These are phyloP conservation scores for Hymenoscyphus fraxineus DNA, from an alignment of 2,329 filamentous ascomycete species.

Conservation along the genomic window DNA sequence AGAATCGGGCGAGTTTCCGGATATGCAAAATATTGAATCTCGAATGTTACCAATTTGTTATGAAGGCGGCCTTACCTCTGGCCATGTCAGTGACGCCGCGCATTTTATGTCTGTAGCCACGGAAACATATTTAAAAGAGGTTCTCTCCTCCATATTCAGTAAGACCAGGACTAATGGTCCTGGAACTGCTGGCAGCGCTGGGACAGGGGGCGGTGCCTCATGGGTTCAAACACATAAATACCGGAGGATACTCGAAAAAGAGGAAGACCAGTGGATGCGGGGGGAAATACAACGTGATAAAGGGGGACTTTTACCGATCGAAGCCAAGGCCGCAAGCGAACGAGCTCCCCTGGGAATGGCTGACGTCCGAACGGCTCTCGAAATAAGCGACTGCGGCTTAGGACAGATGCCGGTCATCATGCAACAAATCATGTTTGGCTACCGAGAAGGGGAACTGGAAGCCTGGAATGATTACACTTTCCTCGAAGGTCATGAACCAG, in stretches of 20 bases:
- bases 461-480: conserved; percentile 56
- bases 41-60: conserved; percentile 68
- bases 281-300: conserved; percentile 73
- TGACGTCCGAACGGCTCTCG: conserved; percentile 72
- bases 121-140: conserved; percentile 65
- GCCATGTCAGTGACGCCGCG: conserved; percentile 57
- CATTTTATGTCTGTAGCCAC: conserved; percentile 63
- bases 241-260: conserved; percentile 66
- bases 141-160: conserved; percentile 59
- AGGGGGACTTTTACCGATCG: conserved; percentile 73
- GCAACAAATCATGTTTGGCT: conserved; percentile 65
- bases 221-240: conserved; percentile 81
- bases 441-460: conserved; percentile 73
- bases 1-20: conserved; percentile 67
- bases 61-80: conserved; percentile 57
- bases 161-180: conserved; percentile 63
- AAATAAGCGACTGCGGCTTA: conserved; percentile 71
- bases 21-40: conserved; percentile 57
- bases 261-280: conserved; percentile 69
- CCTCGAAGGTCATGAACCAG: conserved; percentile 32
- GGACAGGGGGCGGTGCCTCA: conserved; percentile 60
- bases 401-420: conserved; percentile 73
- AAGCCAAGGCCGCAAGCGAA: conserved; percentile 71
- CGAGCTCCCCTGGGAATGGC: conserved; percentile 70
- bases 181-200: conserved; percentile 57